Percentiles rank a stretch among this genome's conserved stretches.
These are phyloP conservation scores for Pterulicium gracile DNA, from an alignment of 1,284 basidiomycete species.

Conservation along the genomic window DNA sequence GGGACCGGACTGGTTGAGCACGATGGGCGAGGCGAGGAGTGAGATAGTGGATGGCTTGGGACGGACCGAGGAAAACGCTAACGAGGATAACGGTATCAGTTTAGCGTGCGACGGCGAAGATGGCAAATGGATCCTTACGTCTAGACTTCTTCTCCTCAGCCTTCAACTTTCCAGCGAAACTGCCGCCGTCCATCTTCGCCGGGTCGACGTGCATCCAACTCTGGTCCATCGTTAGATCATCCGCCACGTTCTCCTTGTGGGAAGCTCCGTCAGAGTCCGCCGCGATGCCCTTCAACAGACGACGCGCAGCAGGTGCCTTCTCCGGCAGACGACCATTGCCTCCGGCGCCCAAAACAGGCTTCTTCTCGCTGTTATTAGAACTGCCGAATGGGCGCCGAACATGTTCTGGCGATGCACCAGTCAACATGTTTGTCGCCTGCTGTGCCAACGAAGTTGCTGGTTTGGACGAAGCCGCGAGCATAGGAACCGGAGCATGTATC, in stretches of 20 bases:
- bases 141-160: too few species aligned
- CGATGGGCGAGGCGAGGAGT: constrained; percentile 28
- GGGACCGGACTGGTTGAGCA: constrained; percentile 4
- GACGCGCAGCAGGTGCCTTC: not conserved
- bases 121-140: too few species aligned
- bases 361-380: constrained; percentile 8
- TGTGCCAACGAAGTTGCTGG: constrained; percentile 3
- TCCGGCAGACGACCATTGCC: not conserved
- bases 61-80: too few species aligned
- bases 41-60: constrained; percentile 27
- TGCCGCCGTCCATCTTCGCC: too few species aligned
- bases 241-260: not conserved
- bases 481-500: constrained; percentile 17
- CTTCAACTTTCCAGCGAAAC: too few species aligned
- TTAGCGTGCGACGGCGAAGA: too few species aligned
- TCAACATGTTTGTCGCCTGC: constrained; percentile 1
- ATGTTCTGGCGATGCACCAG: constrained; percentile 4
- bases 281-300: not conserved
- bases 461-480: constrained; percentile 8
- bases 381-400: constrained; percentile 11
- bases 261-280: not conserved
- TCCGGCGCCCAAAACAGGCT: not conserved
- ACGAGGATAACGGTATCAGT: too few species aligned
- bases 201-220: constrained; percentile 2
- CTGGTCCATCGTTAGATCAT: constrained; percentile 8